Base-by-base conservation (phyloP, 805 yeast genomes). In the Myxozyma neglecta region DNA sequence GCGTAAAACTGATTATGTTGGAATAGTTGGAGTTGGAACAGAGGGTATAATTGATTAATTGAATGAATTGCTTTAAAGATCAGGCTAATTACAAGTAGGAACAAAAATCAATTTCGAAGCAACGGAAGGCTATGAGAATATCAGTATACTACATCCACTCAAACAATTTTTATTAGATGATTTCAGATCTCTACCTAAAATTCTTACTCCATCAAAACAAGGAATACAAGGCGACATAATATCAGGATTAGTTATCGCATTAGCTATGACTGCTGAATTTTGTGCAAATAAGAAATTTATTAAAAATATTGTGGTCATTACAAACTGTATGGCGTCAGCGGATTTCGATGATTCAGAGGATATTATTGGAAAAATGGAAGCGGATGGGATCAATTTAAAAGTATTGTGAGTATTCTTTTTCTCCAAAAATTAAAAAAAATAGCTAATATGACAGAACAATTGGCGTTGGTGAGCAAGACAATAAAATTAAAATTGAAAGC, bases 161-260 rank as follows among this genome's bases (percentile, higher is more conserved):
- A 57, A 56, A 48, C 69, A 66, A 44, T 53, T 61, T 14, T 45
- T 61, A 4, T 50, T 63, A 9, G 43, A 32, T 3, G 55, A 55
- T 14, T 54, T 62, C 9, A 52, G 59, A 37, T 57, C 11, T 40
- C 34, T 37, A 34, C 58, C 29, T 29, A 47, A 3, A 61, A 63
- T 32, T 48, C 60, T 52, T 20, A 63, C 32, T 14, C 35, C 59
- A 16, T 29, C 47, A 8, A 29, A n/a, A 13, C 48, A 57, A 7
- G 59, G 34, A 32, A 20, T 48, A 29, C 24, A 49, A 14, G 64
- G 63, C 49, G 72, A 46, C 45, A 51, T 46, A 61, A 55, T 50
- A 34, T 65, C 68, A 1, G 76, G 77, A 1, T 62, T 80, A 20
- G 68, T 74, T 8, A 71, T 76, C 34, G 80, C 80, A 0, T 66